Evolutionary conservation across 192 early-diverging fungal species (phyloP).

Genomic region (Coemansia sp.): DNA sequence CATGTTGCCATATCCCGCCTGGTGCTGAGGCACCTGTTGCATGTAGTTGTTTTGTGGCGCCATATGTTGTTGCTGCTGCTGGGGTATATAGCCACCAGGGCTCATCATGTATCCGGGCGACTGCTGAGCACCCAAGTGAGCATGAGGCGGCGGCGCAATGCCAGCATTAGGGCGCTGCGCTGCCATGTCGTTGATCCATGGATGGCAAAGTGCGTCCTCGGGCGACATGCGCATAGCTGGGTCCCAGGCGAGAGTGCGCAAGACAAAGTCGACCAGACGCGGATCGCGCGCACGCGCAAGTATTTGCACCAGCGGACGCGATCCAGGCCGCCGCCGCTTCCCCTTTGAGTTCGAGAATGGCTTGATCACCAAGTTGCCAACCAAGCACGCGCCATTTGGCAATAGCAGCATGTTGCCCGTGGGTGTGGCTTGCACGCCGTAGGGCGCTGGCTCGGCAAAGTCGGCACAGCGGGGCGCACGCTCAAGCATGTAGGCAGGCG

Average conservation of each 20-base stretch:
- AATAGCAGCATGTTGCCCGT: conserved; percentile 40
- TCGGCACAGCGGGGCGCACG: conserved; percentile 76
- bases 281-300: conserved; percentile 75
- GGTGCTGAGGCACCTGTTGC: conserved; percentile 31
- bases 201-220: conserved; percentile 81
- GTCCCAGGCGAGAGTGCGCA: conserved; percentile 86
- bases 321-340: conserved; percentile 78
- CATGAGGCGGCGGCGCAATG: conserved; percentile 6
- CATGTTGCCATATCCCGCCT: conserved; percentile 41
- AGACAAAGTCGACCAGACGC: conserved; percentile 86
- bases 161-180: conserved; percentile 32
- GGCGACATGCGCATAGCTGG: conserved; percentile 87
- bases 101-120: conserved; percentile 42
- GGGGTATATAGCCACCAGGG: conserved; percentile 21
- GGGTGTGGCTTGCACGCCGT: conserved; percentile 21
- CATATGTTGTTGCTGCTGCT: conserved; percentile 23
- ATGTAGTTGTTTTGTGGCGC: conserved; percentile 21
- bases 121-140: conserved; percentile 31
- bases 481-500: conserved; percentile 73
- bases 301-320: conserved; percentile 73
- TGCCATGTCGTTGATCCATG: conserved; percentile 74
- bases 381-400: conserved; percentile 34
- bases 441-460: conserved; percentile 73
- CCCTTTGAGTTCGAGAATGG: conserved; percentile 83
- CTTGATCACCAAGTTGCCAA: conserved; percentile 39